Conservation (phyloP, 306 rosid genomes). For the Vigna reflexopilosa region DNA sequence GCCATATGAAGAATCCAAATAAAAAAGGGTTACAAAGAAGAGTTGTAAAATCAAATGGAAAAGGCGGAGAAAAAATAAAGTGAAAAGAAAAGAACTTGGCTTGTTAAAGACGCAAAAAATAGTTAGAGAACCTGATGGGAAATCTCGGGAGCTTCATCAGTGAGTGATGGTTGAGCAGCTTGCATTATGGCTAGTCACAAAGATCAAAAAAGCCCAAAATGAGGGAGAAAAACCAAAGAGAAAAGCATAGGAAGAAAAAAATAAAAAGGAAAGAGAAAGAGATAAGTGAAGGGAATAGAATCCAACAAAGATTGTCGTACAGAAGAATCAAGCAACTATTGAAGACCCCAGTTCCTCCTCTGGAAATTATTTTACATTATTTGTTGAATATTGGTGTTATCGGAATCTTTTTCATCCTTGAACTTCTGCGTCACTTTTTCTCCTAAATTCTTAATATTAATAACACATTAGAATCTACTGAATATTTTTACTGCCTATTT, state of each 20-base stretch:
- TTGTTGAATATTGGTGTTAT: background rate
- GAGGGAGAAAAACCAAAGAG: background rate
- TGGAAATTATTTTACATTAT: background rate
- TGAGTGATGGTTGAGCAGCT: constrained; percentile 49
- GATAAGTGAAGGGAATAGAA: background rate
- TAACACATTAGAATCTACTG: too few relatives aligned
- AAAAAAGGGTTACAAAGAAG: constrained; percentile 1
- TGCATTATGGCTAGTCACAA: constrained; percentile 59
- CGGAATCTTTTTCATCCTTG: background rate
- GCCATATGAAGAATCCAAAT: constrained; percentile 17
- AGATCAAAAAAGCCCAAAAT: constrained; percentile 21
- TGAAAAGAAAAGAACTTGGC: constrained; percentile 32
- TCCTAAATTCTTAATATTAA: too few relatives aligned
- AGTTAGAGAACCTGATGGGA: constrained; percentile 47
- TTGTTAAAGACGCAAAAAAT: background rate
- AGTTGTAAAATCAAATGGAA: constrained; percentile 13
- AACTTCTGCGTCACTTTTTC: too few relatives aligned
- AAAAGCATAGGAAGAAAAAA: background rate
- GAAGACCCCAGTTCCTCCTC: constrained; percentile 6
- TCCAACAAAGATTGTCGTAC: constrained; percentile 33
- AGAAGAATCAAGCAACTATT: background rate
- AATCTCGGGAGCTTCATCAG: constrained; percentile 37
- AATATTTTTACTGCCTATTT: too few relatives aligned
- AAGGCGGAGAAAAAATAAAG: background rate
- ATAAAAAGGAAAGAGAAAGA: background rate